Base-by-base conservation (phyloP, 495 filamentous ascomycete genomes). In the Penicillium parvum region DNA sequence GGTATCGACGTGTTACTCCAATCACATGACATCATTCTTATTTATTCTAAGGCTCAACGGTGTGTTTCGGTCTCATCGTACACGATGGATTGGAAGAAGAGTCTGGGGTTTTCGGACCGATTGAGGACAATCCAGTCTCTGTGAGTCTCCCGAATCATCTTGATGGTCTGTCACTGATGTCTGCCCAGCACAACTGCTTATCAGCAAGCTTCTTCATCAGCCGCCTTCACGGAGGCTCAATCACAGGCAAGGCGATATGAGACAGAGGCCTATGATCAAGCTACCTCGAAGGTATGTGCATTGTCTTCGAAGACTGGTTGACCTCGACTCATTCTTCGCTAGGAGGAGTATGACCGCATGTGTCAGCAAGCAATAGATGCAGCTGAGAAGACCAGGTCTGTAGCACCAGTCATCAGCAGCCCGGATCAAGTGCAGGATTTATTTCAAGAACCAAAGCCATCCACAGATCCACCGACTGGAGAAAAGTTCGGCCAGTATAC, bases 401-500 rank as follows among this genome's bases (percentile, higher is more conserved):
- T 46, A 34, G 30, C 53, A 5, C 50, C 51, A 7, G 27, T 52
- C n/a, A 51, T 46, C 12, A 49, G 47, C 34, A 40, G 41, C 42
- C 52, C 52, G 17, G 37, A 37, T 18, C 47, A 61, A 25, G 20
- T 16, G 10, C 45, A 40, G 8, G 43, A 58, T 38, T 40, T 49
- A 7, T 19, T 21, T 7, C 25, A 49, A 7, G 49, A 43, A 9
- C 8, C 28, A 40, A 26, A 41, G 18, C 9, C 29, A 26, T 49
- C 47, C 22, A 20, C 36, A 12, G 36, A 37, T 7, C 7, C 29
- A 10, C 5, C 32, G 8, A 19, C 12, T 5, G 54, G 76, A n/a
- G 72, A 79, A 36, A 57, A 58, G 7, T 83, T 96, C 52, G 92
- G 92, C 5, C 64, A 62, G 21, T 95, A 91, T 59, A 57, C 54